Evolutionary conservation across 2,329 filamentous ascomycete species (phyloP), one percentile per base, ranked within the genome.

Genomic region (Pseudocercospora ulei): DNA sequence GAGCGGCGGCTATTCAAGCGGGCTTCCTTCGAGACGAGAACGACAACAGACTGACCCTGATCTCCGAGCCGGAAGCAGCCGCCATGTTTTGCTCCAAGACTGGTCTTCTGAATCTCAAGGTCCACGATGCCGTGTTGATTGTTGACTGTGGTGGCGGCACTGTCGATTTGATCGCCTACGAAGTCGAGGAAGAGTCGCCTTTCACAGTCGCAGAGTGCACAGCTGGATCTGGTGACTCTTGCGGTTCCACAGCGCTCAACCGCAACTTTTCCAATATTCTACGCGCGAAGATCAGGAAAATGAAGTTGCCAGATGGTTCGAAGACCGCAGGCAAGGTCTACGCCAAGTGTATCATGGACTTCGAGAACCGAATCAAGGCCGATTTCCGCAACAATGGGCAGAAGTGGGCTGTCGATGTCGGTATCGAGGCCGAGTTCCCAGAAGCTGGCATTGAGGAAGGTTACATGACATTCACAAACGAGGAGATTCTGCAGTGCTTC

Each of bases 301-400:
- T 96, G 90, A 96, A 96, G 67, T 72, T 98, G 29, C 87, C 90
- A 1, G 88, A 96, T 58, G 88, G 87, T 30, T 95, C 88, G 53
- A 92, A 88, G 67, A 96, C 86, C 2, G 88, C 90, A n/a, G 88
- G 88, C 27, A 86, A 88, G 64, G 90, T 98, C 38, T 96, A 96
- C 63, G 88, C 88, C 52, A 96, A 96, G 69, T 96, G 88, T 63
- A 96, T 98, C 65, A 96, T 96, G 88, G 90, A 98, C 65, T 98
- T 98, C 57, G 90, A 98, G 70, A 96, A 96, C 74, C 74, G 90
- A 62, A 95, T 98, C 74, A 98, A 98, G 72, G 90, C 90, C 34
- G 90, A 96, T 64, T 98, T 98, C 79, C 78, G 90, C 50, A 96
- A 96, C 69, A 96, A 95, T 63, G 87, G 88, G 34, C 88, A 96